Evolutionary conservation across 169 alveolate genomes (phyloP).

Genomic region (Cryptosporidium viatorum): DNA sequence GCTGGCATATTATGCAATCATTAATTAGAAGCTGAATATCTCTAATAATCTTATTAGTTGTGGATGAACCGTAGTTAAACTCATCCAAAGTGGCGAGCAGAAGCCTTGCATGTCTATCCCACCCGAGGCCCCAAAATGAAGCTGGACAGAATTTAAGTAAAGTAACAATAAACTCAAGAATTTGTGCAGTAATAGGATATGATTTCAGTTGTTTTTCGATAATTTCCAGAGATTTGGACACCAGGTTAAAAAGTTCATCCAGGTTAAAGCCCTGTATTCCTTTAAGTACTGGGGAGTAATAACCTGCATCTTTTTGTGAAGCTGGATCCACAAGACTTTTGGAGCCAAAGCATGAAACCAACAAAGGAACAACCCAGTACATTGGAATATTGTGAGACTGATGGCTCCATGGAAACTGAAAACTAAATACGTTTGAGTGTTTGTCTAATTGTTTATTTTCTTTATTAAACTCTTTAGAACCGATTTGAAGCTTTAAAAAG

Average conservation of each 20-base stretch:
- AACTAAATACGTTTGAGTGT: not conserved
- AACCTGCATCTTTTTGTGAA: slow-evolving; percentile 8
- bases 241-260: slow-evolving; percentile 39
- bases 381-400: slow-evolving; percentile 20
- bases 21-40: slow-evolving; percentile 37
- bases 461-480: not conserved
- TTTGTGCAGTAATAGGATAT: slow-evolving; percentile 59
- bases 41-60: not conserved
- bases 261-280: slow-evolving; percentile 45
- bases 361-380: slow-evolving; percentile 68
- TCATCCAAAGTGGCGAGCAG: not conserved
- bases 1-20: slow-evolving; percentile 40
- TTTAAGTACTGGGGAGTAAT: slow-evolving; percentile 27
- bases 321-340: slow-evolving; percentile 3
- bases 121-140: slow-evolving; percentile 69
- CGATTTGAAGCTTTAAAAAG: slow-evolving; percentile 14
- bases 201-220: slow-evolving; percentile 60
- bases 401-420: slow-evolving; percentile 22
- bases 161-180: slow-evolving; percentile 20
- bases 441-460: not conserved
- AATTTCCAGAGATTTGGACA: slow-evolving; percentile 38
- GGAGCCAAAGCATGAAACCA: not conserved
- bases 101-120: slow-evolving; percentile 66
- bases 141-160: slow-evolving; percentile 48
- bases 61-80: not conserved